Evolutionary conservation across 192 early-diverging fungal species (phyloP).

Genomic region (Spinellus fusiger): DNA sequence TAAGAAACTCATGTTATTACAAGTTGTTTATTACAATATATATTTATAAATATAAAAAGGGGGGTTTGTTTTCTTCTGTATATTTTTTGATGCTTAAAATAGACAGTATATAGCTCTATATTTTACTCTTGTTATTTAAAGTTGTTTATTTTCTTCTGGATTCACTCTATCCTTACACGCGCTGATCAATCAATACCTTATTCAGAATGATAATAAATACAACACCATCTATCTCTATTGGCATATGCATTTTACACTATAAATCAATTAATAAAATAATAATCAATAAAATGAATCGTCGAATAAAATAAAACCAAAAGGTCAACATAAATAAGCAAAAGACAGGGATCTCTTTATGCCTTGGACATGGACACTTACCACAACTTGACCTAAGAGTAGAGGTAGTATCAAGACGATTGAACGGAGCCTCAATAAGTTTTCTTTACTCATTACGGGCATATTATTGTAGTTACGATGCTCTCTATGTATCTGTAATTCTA

Average conservation of each 20-base stretch:
- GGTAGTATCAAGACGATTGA: background rate
- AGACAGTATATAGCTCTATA: too few relatives aligned
- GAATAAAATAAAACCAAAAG: background rate
- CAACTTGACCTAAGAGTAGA: background rate
- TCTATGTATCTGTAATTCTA: conserved; percentile 7
- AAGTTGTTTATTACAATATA: too few relatives aligned
- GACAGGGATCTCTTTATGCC: background rate
- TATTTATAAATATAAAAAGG: too few relatives aligned
- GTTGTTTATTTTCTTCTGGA: too few relatives aligned
- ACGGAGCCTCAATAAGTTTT: background rate
- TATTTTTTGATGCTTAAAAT: too few relatives aligned
- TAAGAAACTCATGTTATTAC: too few relatives aligned
- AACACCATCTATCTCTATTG: too few relatives aligned
- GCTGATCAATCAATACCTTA: too few relatives aligned
- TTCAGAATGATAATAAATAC: too few relatives aligned
- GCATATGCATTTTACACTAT: background rate
- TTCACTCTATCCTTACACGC: too few relatives aligned
- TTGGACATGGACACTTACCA: background rate
- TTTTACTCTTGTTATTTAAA: too few relatives aligned
- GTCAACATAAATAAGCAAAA: background rate
- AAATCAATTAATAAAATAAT: background rate
- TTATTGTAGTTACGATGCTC: conserved; percentile 13
- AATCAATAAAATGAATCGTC: background rate
- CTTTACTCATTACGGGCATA: conserved; percentile 10
- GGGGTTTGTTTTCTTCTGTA: too few relatives aligned